Evolutionary conservation across 164 flowering plant genomes (phyloP), one percentile per base, ranked within the genome.

Genomic region (Berberis vulgaris): DNA sequence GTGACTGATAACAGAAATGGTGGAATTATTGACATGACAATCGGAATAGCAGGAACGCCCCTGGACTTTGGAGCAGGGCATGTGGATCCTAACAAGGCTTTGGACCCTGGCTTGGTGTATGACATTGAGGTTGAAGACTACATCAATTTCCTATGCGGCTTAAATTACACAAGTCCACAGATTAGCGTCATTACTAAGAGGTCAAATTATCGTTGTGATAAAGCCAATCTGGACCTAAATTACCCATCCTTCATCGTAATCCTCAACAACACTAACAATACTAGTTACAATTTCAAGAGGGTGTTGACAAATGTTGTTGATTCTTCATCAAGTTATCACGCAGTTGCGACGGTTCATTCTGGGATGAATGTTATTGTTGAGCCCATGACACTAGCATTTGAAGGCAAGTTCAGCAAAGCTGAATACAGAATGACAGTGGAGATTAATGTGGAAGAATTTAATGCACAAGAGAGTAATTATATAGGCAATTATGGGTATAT

Each of bases 401-500:
- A 43, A 13, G 43, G 71, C 9, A 56, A 54, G 43, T n/a, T 56
- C 66, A 67, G 70, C 44, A 67, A 67, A 67, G 70, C 65, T 0
- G 39, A 55, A 45, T 67, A 61, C 41, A 43, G 54, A 44, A 47
- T 67, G 65, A 13, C 52, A 12, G 65, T 67, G 41, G 65, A 67
- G 47, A 55, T 60, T 54, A 54, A 61, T 45, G 2, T 74, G 66
- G 69, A 64, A n/a, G 57, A 11, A 38, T 73, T 44, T 13, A 46
- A 60, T 26, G 26, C 26, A 42, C 42, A 46, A 7, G 39, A 44
- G 41, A 71, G 69, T 52, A 67, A 65, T 64, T 67, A 65, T 40
- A 61, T 65, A 2, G 72, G 71, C n/a, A 69, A 71, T 45, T 75
- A 50, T 49, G 78, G 74, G 41, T 71, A 74, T 50, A 54, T 76